Evolutionary conservation across 1,284 basidiomycete genomes (phyloP), one percentile per base, ranked within the genome.

Genomic region (Porodaedalea pini): DNA sequence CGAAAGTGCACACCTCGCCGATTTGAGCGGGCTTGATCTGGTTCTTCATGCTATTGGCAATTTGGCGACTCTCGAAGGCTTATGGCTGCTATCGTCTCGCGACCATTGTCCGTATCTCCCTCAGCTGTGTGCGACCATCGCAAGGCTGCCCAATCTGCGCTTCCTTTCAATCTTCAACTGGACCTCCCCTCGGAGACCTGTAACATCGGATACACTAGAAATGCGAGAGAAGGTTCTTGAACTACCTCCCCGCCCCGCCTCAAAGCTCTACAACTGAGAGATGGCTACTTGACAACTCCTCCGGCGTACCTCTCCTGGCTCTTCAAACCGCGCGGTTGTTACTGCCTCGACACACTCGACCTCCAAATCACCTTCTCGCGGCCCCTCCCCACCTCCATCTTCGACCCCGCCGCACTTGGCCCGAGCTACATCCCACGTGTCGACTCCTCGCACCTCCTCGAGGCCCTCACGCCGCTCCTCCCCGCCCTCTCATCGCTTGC

Each of bases 251-350:
- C 54, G 4, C 17, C 54, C 2, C 34, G 27, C 15, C 47, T 56
- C 4, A 56, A 31, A 19, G 39, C 32, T 25, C 21, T 56, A 15
- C 54, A 56, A 40, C 2, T 49, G 6, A 32, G 47, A 6, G 54
- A 56, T 15, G 47, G 23, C 23, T 56, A 56, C 39, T 36, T 56
- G 23, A 50, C 23, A 19, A 41, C 39, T 32, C 47, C 54, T 2
- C 45, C 47, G 11, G 37, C 4, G 4, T 49, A 56, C 31, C 44
- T 58, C 19, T 48, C 57, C 6, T 58, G 57, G 57, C 45, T 58
- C 27, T 48, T 58, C 51, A 40, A 41, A 40, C 57, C 57, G 2
- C 51, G 57, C n/a, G 45, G 27, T 0, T 31, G 29, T 10, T 56
- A 56, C 31, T 32, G 8, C 19, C 21, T 50, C 8, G 39, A 40